Evolutionary conservation across 164 flowering plant species (phyloP), one percentile per base, ranked within the genome.

Genomic region (Malania oleifera): DNA sequence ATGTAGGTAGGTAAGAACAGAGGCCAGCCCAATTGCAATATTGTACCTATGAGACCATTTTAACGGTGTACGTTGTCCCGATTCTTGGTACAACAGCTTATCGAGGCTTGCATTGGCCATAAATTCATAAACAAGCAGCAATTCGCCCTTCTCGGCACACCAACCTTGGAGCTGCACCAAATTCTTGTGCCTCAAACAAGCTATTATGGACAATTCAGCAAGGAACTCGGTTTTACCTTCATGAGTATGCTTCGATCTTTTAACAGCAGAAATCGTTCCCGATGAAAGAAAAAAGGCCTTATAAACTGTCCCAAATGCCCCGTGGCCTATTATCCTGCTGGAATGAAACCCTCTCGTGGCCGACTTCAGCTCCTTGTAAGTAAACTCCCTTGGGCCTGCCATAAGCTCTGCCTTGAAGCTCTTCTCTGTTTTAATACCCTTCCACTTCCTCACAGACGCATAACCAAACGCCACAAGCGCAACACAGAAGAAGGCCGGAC

Each of bases 51-150:
- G 77, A 3, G 71, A 12, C 95, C 96, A 92, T 34, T 60, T 70
- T 41, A 92, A 63, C 1, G 66, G 27, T 12, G 52, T 43, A 0
- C 73, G 76, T 18, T 62, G 41, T 0, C 58, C 66, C 13, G 70
- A 15, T 45, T 86, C 89, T 48, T 67, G 75, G 65, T 85, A 80
- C 10, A 92, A 76, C 43, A 77, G 59, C 37, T 61, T 73, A 54
- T 92, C 96, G 27, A 92, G 82, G 59, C 95, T 87, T 23, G 95
- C 95, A 57, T 92, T 77, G 1, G 87, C 79, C 98, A 91, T 91
- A 54, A 74, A 91, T 64, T 91, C 96, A 54, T 89, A 91, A 43
- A 91, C 98, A 37, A 92, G 89, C 52, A 92, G 55, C 52, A 92
- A 57, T 47, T 92, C 95, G 9, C 81, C 89, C 61, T 85, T 89